These are phyloP conservation scores for Aspergillus japonicus DNA, from an alignment of 2,329 filamentous ascomycete genomes.

Conservation along the genomic window DNA sequence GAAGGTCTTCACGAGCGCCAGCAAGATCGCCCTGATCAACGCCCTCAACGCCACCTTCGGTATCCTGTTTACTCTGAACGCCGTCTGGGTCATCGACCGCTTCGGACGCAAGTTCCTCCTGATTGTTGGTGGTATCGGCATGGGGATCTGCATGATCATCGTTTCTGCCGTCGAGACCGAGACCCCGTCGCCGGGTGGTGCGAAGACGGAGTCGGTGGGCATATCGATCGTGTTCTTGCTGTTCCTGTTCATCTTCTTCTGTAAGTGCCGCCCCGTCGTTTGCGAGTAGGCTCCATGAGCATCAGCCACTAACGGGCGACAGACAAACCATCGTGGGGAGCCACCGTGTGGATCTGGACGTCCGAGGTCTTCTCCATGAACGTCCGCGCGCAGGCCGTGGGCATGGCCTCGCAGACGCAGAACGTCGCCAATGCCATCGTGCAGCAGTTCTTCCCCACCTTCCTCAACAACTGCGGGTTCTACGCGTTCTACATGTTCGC, in stretches of 20 bases:
- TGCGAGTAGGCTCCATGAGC: neutral
- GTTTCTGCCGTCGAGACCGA: constrained; percentile 58
- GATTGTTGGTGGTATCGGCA: constrained; percentile 66
- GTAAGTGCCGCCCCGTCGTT: constrained; percentile 15
- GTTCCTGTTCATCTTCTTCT: constrained; percentile 61
- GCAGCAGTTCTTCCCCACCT: constrained; percentile 69
- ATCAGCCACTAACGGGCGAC: constrained; percentile 12
- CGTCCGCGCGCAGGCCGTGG: constrained; percentile 68
- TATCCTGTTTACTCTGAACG: constrained; percentile 71
- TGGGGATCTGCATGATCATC: constrained; percentile 69
- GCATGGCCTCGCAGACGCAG: constrained; percentile 62
- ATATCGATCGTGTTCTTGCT: constrained; percentile 68
- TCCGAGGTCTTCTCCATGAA: constrained; percentile 70
- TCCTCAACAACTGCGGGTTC: constrained; percentile 59
- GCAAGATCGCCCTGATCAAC: constrained; percentile 70
- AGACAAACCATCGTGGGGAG: constrained; percentile 69
- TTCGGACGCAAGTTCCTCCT: constrained; percentile 70
- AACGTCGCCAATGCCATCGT: constrained; percentile 67
- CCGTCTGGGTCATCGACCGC: constrained; percentile 70
- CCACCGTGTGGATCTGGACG: constrained; percentile 70
- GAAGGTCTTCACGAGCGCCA: constrained; percentile 60
- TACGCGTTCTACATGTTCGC: constrained; percentile 59
- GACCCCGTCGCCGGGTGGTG: constrained; percentile 54
- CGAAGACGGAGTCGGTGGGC: constrained; percentile 60
- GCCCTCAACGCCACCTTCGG: constrained; percentile 71